phyloP scores from a whole-genome alignment of 441 rosid species.

The Erysimum cheiri region DNA sequence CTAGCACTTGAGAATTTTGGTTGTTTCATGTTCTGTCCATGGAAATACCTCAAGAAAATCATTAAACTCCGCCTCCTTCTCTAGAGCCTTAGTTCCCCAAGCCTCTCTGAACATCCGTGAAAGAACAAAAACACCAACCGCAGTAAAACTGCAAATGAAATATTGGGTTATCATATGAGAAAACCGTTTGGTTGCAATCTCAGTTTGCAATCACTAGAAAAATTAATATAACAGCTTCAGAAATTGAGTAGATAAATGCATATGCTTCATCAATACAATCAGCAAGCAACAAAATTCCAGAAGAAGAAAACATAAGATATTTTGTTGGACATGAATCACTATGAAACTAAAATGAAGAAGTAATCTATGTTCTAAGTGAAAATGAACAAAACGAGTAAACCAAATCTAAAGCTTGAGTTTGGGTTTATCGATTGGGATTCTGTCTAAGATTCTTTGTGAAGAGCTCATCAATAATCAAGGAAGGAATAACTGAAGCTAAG shows the following conservation, averaged over 20 bases:
- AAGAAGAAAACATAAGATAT: constrained; percentile 10
- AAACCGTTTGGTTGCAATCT: background rate
- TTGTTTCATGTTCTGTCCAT: constrained; percentile 4
- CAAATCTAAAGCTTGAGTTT: constrained; percentile 21
- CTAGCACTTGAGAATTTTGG: constrained; percentile 10
- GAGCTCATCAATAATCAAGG: constrained; percentile 10
- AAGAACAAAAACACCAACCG: constrained; percentile 97
- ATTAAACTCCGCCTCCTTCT: constrained; percentile 78
- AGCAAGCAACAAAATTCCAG: constrained; percentile 11
- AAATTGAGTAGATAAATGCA: constrained; percentile 25
- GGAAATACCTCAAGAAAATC: constrained; percentile 79
- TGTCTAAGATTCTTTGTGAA: constrained; percentile 19
- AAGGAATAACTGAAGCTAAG: constrained; percentile 15
- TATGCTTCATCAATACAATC: constrained; percentile 13
- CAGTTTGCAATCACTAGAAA: constrained; percentile 29
- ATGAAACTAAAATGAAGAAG: constrained; percentile 19
- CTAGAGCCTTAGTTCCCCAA: constrained; percentile 81
- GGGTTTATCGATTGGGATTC: background rate
- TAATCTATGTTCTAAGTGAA: constrained; percentile 6
- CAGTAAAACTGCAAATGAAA: constrained; percentile 71
- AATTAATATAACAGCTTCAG: constrained; percentile 2
- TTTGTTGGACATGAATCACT: background rate
- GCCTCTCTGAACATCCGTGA: constrained; percentile 87
- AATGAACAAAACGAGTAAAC: constrained; percentile 20
- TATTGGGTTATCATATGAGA: constrained; percentile 24